Percentiles rank a stretch among this genome's conserved stretches.
These are phyloP conservation scores for Candida frijolesensis DNA, from an alignment of 1,139 yeast species.

Conservation along the genomic window DNA sequence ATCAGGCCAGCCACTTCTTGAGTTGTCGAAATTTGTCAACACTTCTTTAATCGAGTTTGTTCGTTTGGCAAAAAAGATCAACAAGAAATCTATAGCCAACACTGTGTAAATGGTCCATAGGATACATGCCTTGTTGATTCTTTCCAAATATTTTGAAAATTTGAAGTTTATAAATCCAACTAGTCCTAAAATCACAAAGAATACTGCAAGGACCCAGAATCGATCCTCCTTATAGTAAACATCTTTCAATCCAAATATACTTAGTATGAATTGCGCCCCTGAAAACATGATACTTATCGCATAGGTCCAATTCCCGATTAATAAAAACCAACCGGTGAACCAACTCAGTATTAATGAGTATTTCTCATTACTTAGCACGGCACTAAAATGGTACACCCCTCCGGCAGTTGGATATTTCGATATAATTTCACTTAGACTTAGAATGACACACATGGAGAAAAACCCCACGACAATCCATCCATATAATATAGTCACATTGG, in stretches of 20 bases:
- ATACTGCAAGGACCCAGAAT: slow-evolving; percentile 56
- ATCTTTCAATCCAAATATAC: slow-evolving; percentile 63
- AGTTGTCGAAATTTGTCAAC: slow-evolving; percentile 68
- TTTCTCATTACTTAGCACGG: slow-evolving; percentile 60
- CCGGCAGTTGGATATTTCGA: slow-evolving; percentile 78
- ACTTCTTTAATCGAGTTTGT: slow-evolving; percentile 63
- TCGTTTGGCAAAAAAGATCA: slow-evolving; percentile 59
- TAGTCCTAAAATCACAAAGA: slow-evolving; percentile 53
- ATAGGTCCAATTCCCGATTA: slow-evolving; percentile 78
- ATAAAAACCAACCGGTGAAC: slow-evolving; percentile 76
- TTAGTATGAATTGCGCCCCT: slow-evolving; percentile 70
- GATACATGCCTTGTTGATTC: slow-evolving; percentile 65
- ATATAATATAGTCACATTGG: slow-evolving; percentile 68
- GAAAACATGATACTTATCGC: slow-evolving; percentile 72
- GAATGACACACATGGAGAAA: slow-evolving; percentile 61
- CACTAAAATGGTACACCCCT: slow-evolving; percentile 75
- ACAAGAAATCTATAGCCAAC: slow-evolving; percentile 63
- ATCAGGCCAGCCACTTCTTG: slow-evolving; percentile 73
- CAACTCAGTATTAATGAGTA: slow-evolving; percentile 62
- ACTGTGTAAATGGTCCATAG: slow-evolving; percentile 76
- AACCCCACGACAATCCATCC: slow-evolving; percentile 70
- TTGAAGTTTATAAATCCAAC: slow-evolving; percentile 65
- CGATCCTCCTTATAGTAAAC: slow-evolving; percentile 59
- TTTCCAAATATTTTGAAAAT: slow-evolving; percentile 60
- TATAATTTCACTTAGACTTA: slow-evolving; percentile 70